phyloP scores from a whole-genome alignment of 495 filamentous ascomycete genomes.

The Neurospora sp. region DNA sequence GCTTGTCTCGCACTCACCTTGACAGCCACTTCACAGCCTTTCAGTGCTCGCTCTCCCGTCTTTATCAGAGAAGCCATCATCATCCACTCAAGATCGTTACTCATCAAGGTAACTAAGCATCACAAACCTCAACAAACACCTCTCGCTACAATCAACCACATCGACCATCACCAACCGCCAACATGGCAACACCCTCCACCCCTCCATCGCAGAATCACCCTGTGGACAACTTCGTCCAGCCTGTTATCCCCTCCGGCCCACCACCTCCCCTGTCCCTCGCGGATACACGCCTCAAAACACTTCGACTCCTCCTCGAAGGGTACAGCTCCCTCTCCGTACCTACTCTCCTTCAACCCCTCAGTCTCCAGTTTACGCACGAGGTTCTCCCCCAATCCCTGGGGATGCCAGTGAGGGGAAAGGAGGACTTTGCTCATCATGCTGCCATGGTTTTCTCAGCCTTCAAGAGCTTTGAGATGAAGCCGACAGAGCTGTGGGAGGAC shows the following conservation, averaged over 20 bases:
- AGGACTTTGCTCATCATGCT: conserved; percentile 25
- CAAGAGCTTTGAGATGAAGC: conserved; percentile 27
- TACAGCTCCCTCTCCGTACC: conserved; percentile 26
- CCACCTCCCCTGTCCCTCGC: not conserved
- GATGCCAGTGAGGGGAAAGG: conserved; percentile 23
- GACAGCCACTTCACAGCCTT: not conserved
- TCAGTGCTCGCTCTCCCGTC: not conserved
- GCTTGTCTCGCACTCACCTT: not conserved
- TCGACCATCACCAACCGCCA: not conserved
- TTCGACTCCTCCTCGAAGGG: conserved; percentile 22
- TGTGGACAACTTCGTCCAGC: not conserved
- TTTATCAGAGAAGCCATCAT: not conserved
- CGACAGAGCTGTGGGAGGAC: conserved; percentile 27
- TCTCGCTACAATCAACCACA: not conserved
- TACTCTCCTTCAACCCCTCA: conserved; percentile 22
- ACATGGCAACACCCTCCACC: not conserved
- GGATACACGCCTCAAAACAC: conserved; percentile 12
- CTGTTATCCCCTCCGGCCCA: no score
- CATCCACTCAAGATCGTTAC: not conserved
- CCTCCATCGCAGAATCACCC: not conserved
- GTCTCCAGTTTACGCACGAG: conserved; percentile 24
- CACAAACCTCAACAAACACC: not conserved
- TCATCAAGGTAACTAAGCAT: not conserved
- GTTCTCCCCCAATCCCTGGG: conserved; percentile 27
- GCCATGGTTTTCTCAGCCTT: conserved; percentile 28